phyloP scores from a whole-genome alignment of 2,329 filamentous ascomycete species.

The Polychaeton citri region DNA sequence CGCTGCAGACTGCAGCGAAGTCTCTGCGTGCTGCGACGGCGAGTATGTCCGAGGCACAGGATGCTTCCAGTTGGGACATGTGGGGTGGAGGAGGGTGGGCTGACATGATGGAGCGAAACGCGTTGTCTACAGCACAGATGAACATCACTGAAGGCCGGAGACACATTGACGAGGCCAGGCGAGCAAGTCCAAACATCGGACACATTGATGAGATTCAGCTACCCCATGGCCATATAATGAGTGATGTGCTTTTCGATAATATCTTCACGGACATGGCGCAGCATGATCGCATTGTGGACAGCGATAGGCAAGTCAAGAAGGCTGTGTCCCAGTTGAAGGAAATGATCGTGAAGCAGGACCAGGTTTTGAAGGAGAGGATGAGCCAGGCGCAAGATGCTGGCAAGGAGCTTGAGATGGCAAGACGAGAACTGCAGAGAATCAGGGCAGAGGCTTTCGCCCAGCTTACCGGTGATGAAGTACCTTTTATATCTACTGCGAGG shows the following conservation, averaged over 20 bases:
- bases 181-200: conserved; percentile 11
- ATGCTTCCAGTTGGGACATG: conserved; percentile 32
- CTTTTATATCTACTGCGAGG: not conserved
- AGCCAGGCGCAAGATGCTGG: conserved; percentile 8
- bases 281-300: conserved; percentile 15
- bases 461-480: conserved; percentile 5
- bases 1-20: conserved; percentile 22
- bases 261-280: conserved; percentile 18
- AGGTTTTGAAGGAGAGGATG: conserved; percentile 6
- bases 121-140: conserved; percentile 3
- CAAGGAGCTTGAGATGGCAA: conserved; percentile 9
- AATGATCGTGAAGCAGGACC: conserved; percentile 9
- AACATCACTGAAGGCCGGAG: conserved; percentile 2
- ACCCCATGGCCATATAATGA: conserved; percentile 5
- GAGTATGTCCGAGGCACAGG: conserved; percentile 31
- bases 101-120: conserved; percentile 42
- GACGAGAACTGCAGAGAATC: conserved; percentile 16
- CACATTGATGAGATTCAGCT: not conserved
- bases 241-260: conserved; percentile 19
- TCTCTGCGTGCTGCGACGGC: conserved; percentile 23
- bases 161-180: conserved; percentile 12
- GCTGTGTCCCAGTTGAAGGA: conserved; percentile 10
- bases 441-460: conserved; percentile 18
- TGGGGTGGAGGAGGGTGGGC: conserved; percentile 36
- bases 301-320: conserved; percentile 10